phyloP scores from a whole-genome alignment of 768 basidiomycete genomes.

The Termitomyces sp. region DNA sequence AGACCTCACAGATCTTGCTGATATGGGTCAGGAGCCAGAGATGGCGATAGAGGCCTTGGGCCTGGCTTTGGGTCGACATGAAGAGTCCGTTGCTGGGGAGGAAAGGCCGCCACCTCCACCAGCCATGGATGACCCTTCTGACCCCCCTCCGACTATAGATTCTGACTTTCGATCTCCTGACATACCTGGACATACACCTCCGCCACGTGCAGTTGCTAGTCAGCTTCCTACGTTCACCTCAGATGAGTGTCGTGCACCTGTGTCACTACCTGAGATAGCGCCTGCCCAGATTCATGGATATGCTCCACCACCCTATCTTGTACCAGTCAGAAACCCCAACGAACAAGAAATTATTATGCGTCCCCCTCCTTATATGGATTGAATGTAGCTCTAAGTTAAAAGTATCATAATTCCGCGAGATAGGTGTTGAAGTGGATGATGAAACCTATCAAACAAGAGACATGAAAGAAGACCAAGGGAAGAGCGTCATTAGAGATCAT shows the following conservation, averaged over 20 bases:
- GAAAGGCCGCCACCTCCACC: constrained; percentile 66
- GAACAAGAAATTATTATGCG: constrained; percentile 49
- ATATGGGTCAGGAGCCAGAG: constrained; percentile 43
- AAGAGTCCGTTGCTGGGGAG: constrained; percentile 30
- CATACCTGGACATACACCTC: constrained; percentile 24
- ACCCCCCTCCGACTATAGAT: constrained; percentile 86
- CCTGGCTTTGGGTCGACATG: constrained; percentile 49
- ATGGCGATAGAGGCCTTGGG: constrained; percentile 52
- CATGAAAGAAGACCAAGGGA: background rate
- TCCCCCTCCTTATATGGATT: constrained; percentile 64
- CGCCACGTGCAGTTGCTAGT: constrained; percentile 28
- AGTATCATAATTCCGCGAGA: constrained; percentile 5
- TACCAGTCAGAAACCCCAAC: constrained; percentile 31
- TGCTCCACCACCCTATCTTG: constrained; percentile 78
- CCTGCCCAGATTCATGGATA: constrained; percentile 40
- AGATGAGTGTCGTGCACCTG: constrained; percentile 24
- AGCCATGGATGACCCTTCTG: constrained; percentile 80
- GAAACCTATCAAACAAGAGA: constrained; percentile 6
- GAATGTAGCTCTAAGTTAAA: constrained; percentile 9
- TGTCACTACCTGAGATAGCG: constrained; percentile 24
- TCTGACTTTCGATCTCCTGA: constrained; percentile 63
- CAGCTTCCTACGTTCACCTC: constrained; percentile 23
- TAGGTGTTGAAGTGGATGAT: background rate
- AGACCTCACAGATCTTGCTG: constrained; percentile 61
- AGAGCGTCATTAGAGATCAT: constrained; percentile 24